Evolutionary conservation across 1,139 yeast species (phyloP).

Genomic region (Candida mesenterica): DNA sequence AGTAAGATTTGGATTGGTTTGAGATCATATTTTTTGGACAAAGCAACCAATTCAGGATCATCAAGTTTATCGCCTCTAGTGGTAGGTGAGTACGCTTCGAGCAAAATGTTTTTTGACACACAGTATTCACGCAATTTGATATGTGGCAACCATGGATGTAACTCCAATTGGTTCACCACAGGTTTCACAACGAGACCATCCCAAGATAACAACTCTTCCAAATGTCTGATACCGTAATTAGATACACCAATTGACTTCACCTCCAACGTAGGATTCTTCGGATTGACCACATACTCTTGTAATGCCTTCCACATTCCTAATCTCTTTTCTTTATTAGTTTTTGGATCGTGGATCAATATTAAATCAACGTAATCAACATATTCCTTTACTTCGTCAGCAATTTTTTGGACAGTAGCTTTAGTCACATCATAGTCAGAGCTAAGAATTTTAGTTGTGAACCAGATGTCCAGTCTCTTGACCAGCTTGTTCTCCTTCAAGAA

Average conservation of each 20-base stretch:
- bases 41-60: conserved; percentile 45
- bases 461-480: conserved; percentile 30
- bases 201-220: conserved; percentile 37
- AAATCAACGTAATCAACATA: conserved; percentile 26
- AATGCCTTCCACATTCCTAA: conserved; percentile 41
- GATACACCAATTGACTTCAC: conserved; percentile 22
- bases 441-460: conserved; percentile 33
- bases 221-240: conserved; percentile 26
- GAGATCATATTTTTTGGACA: conserved; percentile 24
- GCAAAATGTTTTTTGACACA: conserved; percentile 39
- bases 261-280: conserved; percentile 27
- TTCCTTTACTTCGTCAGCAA: conserved; percentile 27
- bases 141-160: conserved; percentile 48
- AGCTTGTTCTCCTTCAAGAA: conserved; percentile 43
- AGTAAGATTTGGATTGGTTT: conserved; percentile 30
- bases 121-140: conserved; percentile 37
- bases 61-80: conserved; percentile 57
- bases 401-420: conserved; percentile 16
- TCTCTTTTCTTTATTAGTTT: conserved; percentile 28
- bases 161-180: conserved; percentile 44
- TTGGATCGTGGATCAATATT: conserved; percentile 8
- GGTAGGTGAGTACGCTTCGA: conserved; percentile 72
- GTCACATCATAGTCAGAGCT: conserved; percentile 24
- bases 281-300: conserved; percentile 33
- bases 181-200: conserved; percentile 37